A percentile compares a stretch with the other conserved stretches of the same genome.
Evolutionary conservation across 2,329 filamentous ascomycete species (phyloP).

Genomic region (Ascomycota sp.): DNA sequence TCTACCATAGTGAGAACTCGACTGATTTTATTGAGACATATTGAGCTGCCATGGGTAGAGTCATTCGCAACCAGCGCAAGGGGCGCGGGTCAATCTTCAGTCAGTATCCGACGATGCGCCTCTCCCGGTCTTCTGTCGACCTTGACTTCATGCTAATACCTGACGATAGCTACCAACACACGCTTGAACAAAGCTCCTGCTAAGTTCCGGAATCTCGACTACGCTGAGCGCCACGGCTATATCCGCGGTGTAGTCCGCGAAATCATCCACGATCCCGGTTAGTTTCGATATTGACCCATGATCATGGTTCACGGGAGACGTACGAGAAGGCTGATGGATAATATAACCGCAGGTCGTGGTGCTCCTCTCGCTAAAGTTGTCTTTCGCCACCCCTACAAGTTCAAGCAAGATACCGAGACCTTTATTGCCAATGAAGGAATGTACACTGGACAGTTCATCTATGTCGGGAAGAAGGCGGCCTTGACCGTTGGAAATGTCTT

Average conservation of each 20-base stretch:
- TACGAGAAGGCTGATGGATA: slow-evolving; percentile 8
- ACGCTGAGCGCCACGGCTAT: slow-evolving; percentile 92
- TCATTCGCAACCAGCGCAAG: slow-evolving; percentile 47
- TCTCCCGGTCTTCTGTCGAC: slow-evolving; percentile 5
- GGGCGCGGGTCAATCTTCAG: slow-evolving; percentile 38
- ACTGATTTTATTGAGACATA: slow-evolving; percentile 13
- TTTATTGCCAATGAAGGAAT: slow-evolving; percentile 99
- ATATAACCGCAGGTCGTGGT: slow-evolving; percentile 40
- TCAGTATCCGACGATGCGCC: slow-evolving; percentile 14
- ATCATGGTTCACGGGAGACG: not conserved
- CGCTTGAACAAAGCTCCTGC: slow-evolving; percentile 70
- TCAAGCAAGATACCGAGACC: slow-evolving; percentile 94
- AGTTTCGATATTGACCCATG: slow-evolving; percentile 7
- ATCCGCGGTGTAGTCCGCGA: slow-evolving; percentile 94
- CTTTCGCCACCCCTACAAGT: slow-evolving; percentile 97
- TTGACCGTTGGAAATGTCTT: slow-evolving; percentile 97
- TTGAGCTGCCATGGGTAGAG: slow-evolving; percentile 30
- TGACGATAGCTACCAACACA: slow-evolving; percentile 48
- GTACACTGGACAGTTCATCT: slow-evolving; percentile 99
- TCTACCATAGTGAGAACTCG: slow-evolving; percentile 9
- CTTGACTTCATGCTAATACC: slow-evolving; percentile 10
- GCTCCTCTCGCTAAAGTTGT: slow-evolving; percentile 90
- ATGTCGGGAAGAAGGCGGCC: slow-evolving; percentile 96
- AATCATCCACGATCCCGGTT: slow-evolving; percentile 92
- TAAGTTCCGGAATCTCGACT: slow-evolving; percentile 95